A percentile compares a stretch with the other conserved stretches of the same genome.
Conservation (phyloP, 257 asterid species). For the Cordia subcordata region DNA sequence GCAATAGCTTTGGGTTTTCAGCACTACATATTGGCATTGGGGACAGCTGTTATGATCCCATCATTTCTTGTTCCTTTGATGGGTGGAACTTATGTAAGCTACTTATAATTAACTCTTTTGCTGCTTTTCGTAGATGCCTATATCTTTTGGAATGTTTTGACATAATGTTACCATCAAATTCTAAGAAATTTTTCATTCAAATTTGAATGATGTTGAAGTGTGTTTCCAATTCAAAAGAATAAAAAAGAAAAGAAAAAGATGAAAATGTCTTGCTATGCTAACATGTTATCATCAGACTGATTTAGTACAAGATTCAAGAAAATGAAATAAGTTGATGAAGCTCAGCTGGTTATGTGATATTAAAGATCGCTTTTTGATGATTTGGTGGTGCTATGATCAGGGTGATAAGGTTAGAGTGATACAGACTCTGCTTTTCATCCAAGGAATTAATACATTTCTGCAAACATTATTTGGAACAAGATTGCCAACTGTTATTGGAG, state of each 20-base stretch:
- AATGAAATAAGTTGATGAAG: not conserved
- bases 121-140: not conserved
- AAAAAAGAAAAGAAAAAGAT: not conserved
- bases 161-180: no score
- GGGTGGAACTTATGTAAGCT: slow-evolving; percentile 89
- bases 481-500: slow-evolving; percentile 89
- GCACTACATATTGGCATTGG: slow-evolving; percentile 82
- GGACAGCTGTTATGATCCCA: slow-evolving; percentile 97
- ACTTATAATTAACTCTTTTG: not conserved
- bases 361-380: not conserved
- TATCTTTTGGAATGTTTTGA: not conserved
- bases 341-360: not conserved
- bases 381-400: slow-evolving; percentile 27
- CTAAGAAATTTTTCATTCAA: not conserved
- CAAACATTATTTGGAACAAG: slow-evolving; percentile 95
- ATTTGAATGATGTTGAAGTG: not conserved
- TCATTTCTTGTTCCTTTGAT: slow-evolving; percentile 88
- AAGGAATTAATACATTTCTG: slow-evolving; percentile 77
- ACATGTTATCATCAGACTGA: not conserved
- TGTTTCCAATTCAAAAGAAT: not conserved
- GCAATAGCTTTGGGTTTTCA: slow-evolving; percentile 88
- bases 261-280: not conserved
- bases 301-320: not conserved
- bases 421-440: slow-evolving; percentile 84
- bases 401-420: slow-evolving; percentile 89